Evolutionary conservation across 495 filamentous ascomycete genomes (phyloP).

Genomic region (Penicillium macrosclerotiorum): DNA sequence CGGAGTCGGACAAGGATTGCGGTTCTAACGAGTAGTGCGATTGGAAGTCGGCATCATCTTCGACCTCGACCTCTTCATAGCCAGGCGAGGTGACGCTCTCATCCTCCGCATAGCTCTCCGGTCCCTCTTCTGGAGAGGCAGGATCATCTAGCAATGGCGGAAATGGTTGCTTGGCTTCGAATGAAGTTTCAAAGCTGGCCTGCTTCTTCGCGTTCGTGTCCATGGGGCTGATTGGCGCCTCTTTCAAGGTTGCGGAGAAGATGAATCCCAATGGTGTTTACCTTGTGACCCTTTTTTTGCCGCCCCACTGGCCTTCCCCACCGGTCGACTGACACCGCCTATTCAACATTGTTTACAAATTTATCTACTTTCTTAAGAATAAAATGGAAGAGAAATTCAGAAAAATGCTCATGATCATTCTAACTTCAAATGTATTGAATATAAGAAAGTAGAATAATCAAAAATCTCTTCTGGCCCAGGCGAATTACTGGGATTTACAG

Average conservation of each 20-base stretch:
- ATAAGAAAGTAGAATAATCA: too few relatives aligned
- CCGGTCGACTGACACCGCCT: too few relatives aligned
- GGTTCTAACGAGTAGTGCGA: constrained; percentile 45
- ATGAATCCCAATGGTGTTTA: not conserved
- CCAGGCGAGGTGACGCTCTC: constrained; percentile 29
- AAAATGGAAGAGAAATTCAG: not conserved
- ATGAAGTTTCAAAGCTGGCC: constrained; percentile 13
- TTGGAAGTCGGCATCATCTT: constrained; percentile 47
- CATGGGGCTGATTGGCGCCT: not conserved
- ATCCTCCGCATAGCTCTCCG: constrained; percentile 27
- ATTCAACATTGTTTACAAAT: not conserved
- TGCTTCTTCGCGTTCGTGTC: constrained; percentile 5
- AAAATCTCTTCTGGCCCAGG: too few relatives aligned
- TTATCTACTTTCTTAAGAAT: not conserved
- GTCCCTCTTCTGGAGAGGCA: constrained; percentile 22
- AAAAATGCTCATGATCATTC: too few relatives aligned
- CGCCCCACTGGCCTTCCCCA: not conserved
- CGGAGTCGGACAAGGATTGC: constrained; percentile 41
- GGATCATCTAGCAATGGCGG: constrained; percentile 37
- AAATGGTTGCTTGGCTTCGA: constrained; percentile 42
- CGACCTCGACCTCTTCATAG: constrained; percentile 34
- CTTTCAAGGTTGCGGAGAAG: not conserved
- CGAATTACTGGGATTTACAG: too few relatives aligned
- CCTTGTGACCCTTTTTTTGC: constrained; percentile 12
- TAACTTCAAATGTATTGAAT: too few relatives aligned